Percentiles rank a stretch among this genome's conserved stretches.
Conservation (phyloP, 257 asterid species). For the Solanum clarkiae region DNA sequence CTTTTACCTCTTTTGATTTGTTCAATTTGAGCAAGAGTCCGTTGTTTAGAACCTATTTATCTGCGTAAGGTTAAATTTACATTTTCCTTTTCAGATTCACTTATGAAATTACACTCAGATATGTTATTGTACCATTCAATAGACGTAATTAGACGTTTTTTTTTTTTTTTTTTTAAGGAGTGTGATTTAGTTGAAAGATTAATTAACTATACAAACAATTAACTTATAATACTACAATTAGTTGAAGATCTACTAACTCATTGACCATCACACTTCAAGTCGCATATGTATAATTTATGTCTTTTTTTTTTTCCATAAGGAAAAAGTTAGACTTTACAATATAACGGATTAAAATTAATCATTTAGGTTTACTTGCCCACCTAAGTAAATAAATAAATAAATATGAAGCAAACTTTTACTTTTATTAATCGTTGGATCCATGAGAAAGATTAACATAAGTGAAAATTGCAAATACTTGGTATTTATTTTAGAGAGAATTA, state of each 20-base stretch:
- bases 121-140: neutral
- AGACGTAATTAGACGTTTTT: neutral
- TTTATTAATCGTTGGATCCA: neutral
- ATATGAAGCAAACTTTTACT: neutral
- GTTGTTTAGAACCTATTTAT: neutral
- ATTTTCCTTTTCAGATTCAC: neutral
- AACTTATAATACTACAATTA: neutral
- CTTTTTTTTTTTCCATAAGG: neutral
- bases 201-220: neutral
- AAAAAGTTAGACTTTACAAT: conserved; percentile 19
- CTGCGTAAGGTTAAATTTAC: accelerated
- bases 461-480: neutral
- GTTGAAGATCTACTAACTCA: neutral
- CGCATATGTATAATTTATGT: neutral
- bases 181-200: neutral
- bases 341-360: conserved; percentile 3
- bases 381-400: neutral
- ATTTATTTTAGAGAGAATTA: neutral
- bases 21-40: accelerated
- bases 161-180: neutral
- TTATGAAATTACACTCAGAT: neutral
- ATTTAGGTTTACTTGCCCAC: conserved; percentile 18
- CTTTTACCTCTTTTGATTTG: neutral
- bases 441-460: neutral
- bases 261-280: neutral